Base-by-base conservation (phyloP, 2,329 filamentous ascomycete species). In the Ophiostoma fasciatum region DNA sequence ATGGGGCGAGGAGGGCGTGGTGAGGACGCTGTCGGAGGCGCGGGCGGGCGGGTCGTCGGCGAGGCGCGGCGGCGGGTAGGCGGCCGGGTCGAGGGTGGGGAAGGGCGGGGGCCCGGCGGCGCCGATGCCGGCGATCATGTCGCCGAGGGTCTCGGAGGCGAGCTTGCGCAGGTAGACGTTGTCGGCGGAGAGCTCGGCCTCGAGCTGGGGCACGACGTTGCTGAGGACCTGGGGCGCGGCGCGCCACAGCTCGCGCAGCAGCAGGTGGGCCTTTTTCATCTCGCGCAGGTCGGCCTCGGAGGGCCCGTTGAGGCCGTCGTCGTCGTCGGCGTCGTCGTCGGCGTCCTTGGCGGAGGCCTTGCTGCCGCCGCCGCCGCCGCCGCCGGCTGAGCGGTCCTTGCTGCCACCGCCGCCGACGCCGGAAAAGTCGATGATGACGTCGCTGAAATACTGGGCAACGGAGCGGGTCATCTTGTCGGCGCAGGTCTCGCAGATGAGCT, bases 361-460 rank as follows among this genome's bases (percentile, higher is more conserved):
- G 17, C 37, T 14, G 12, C 40, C 40, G 13, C 27, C 30, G 3
- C 31, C 17, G 7, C 33, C 28, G 23, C 25, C 18, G 20, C 40
- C 31, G 10, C 31, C 18, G 17, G 32, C 23, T n/a, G n/a, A n/a
- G n/a, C n/a, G n/a, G n/a, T n/a, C n/a, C 9, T 25, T 18, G 12
- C 4, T 14, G 7, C 8, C 11, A 17, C n/a, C 63, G 27, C 67
- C 68, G 41, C 68, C 70, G 37, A 66, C 62, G 5, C 70, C 71
- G 26, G 77, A 85, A 4, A 85, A 82, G 51, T 94, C 85, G 42
- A 96, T 76, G 39, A 98, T 92, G 35, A 96, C 85, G 38, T 93
- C 85, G 57, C 85, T 93, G 55, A 98, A 98, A 55, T 96, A 98
- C 51, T 93, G 85, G 46, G 84, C 88, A 38, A 96, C 79, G 46